phyloP scores from a whole-genome alignment of 306 rosid genomes.

The Malus sieversii region DNA sequence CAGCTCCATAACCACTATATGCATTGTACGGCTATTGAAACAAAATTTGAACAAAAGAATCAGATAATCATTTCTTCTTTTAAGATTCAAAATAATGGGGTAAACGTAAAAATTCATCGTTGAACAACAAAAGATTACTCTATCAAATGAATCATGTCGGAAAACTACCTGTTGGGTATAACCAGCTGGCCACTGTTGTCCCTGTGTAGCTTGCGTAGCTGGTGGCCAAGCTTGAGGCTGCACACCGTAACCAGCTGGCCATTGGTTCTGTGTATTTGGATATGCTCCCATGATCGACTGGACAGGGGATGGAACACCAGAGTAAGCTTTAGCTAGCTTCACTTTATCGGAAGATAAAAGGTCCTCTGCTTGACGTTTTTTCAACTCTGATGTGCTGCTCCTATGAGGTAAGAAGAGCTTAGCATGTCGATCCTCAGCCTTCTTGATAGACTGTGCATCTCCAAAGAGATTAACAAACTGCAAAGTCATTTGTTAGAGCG shows the following conservation, averaged over 20 bases:
- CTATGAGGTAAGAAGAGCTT: slow-evolving; percentile 77
- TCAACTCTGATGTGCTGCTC: slow-evolving; percentile 78
- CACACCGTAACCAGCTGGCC: slow-evolving; percentile 71
- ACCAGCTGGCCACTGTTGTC: slow-evolving; percentile 93
- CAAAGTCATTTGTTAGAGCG: slow-evolving; percentile 15
- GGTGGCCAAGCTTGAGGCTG: slow-evolving; percentile 99
- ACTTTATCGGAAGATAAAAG: slow-evolving; percentile 77
- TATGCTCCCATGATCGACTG: slow-evolving; percentile 75
- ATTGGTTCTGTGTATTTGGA: slow-evolving; percentile 75
- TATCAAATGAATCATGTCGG: neutral
- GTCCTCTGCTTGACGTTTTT: slow-evolving; percentile 95
- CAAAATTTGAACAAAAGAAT: slow-evolving; percentile 8
- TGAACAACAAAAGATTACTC: neutral
- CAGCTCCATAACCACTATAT: slow-evolving; percentile 63
- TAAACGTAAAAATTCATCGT: neutral
- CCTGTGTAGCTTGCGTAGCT: slow-evolving; percentile 65
- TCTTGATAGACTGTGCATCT: slow-evolving; percentile 78
- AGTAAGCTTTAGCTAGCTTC: slow-evolving; percentile 61
- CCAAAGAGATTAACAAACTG: slow-evolving; percentile 96
- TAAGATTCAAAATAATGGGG: neutral
- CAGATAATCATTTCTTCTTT: neutral
- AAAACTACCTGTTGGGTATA: slow-evolving; percentile 72
- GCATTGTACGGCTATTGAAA: slow-evolving; percentile 64
- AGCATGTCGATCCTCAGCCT: slow-evolving; percentile 89
- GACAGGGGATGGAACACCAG: slow-evolving; percentile 67